Evolutionary conservation across 805 yeast species (phyloP).

Genomic region (Wickerhamomyces queroliae): DNA sequence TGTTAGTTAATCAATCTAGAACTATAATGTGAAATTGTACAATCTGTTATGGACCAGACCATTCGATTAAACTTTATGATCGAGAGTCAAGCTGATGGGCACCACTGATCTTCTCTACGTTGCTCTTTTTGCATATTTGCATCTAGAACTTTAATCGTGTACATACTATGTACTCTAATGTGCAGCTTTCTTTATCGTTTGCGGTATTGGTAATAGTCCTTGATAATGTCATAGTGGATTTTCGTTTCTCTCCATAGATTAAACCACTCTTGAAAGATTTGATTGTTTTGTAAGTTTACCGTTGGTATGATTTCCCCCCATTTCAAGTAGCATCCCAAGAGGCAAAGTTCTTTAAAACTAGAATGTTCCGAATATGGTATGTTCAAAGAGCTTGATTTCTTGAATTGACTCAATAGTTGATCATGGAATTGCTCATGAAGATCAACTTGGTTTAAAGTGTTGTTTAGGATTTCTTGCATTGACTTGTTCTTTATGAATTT

Average conservation of each 20-base stretch:
- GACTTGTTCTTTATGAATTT: neutral
- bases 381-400: constrained; percentile 27
- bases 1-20: too few species aligned
- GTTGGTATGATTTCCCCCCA: constrained; percentile 68
- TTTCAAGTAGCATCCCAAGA: constrained; percentile 50
- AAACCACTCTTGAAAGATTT: constrained; percentile 16
- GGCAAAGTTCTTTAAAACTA: constrained; percentile 72
- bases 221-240: constrained; percentile 4
- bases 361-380: constrained; percentile 96
- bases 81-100: too few species aligned
- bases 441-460: neutral
- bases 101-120: too few species aligned
- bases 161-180: neutral
- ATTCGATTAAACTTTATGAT: too few species aligned
- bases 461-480: neutral
- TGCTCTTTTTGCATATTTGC: too few species aligned
- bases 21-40: too few species aligned
- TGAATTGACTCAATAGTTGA: neutral
- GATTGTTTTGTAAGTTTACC: constrained; percentile 42
- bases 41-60: too few species aligned
- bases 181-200: neutral
- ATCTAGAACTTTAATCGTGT: too few species aligned
- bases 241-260: constrained; percentile 10
- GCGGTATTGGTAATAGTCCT: constrained; percentile 4
- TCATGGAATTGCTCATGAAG: neutral